Percentiles rank a stretch among this genome's conserved stretches.
phyloP scores from a whole-genome alignment of 257 asterid genomes.

The Nicotiana tomentosiformis region DNA sequence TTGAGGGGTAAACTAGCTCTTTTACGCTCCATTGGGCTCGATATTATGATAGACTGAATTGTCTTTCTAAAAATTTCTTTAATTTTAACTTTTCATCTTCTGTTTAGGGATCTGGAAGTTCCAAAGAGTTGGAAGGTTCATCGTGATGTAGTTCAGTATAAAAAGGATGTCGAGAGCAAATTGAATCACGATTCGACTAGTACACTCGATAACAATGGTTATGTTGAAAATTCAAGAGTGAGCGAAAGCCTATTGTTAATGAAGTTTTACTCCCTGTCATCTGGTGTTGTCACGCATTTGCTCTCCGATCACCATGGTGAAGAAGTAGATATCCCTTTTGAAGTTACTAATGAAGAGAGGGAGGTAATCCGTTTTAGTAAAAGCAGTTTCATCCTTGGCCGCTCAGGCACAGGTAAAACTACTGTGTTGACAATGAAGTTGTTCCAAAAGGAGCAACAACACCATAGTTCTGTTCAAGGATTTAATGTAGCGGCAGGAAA shows the following conservation, averaged over 20 bases:
- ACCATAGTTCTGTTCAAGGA: slow-evolving; percentile 29
- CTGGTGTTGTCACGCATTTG: slow-evolving; percentile 41
- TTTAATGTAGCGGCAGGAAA: background rate
- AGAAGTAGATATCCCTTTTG: slow-evolving; percentile 54
- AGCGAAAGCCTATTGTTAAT: slow-evolving; percentile 55
- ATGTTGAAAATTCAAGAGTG: slow-evolving; percentile 47
- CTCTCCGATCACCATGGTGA: slow-evolving; percentile 40
- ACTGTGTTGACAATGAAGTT: slow-evolving; percentile 56
- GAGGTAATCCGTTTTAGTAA: slow-evolving; percentile 33
- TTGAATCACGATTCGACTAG: background rate
- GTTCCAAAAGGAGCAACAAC: slow-evolving; percentile 40
- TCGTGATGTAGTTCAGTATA: slow-evolving; percentile 26
- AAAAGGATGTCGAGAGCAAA: slow-evolving; percentile 7
- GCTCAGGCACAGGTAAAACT: slow-evolving; percentile 77
- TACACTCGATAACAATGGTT: slow-evolving; percentile 12
- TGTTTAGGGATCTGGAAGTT: slow-evolving; percentile 44
- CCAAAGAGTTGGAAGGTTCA: slow-evolving; percentile 46
- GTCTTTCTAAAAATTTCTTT: background rate
- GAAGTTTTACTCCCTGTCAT: slow-evolving; percentile 58
- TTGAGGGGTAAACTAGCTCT: slow-evolving; percentile 38
- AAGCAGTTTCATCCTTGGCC: slow-evolving; percentile 59
- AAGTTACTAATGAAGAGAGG: slow-evolving; percentile 57
- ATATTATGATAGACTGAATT: background rate
- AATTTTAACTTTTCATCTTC: background rate
- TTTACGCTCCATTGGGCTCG: background rate